phyloP scores from a whole-genome alignment of 495 filamentous ascomycete genomes.

The Xylaria bambusicola region DNA sequence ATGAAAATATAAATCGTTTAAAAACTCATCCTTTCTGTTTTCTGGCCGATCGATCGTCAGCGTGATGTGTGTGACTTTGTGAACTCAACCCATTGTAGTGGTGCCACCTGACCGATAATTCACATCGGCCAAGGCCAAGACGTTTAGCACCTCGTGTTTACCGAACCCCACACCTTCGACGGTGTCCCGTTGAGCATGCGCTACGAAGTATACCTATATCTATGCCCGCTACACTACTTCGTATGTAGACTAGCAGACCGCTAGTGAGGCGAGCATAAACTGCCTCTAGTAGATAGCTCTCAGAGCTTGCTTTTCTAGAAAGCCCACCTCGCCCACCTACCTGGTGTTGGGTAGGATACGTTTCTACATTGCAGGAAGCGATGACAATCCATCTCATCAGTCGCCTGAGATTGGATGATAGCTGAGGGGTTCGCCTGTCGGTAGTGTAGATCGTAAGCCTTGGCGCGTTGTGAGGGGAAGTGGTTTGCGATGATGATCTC shows the following conservation, averaged over 20 bases:
- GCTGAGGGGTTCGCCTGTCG: slow-evolving; percentile 10
- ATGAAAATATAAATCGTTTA: slow-evolving; percentile 6
- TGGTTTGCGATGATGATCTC: slow-evolving; percentile 10
- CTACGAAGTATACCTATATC: neutral
- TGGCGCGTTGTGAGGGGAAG: slow-evolving; percentile 9
- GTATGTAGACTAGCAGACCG: too few relatives aligned
- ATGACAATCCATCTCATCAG: too few relatives aligned
- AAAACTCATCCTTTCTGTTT: neutral
- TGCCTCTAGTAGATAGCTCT: too few relatives aligned
- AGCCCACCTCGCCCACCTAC: too few relatives aligned
- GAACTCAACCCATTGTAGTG: neutral
- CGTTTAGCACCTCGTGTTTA: slow-evolving; percentile 9
- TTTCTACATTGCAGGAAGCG: too few relatives aligned
- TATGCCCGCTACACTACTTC: too few relatives aligned
- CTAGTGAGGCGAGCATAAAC: too few relatives aligned
- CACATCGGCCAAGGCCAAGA: slow-evolving; percentile 9
- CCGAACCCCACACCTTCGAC: neutral
- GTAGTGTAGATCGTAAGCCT: slow-evolving; percentile 10
- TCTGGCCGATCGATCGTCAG: neutral
- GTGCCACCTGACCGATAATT: slow-evolving; percentile 1
- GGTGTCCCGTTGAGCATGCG: neutral
- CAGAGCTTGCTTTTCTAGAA: too few relatives aligned
- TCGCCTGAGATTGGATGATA: neutral
- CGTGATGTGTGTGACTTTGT: neutral
- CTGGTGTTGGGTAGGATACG: too few relatives aligned